phyloP scores from a whole-genome alignment of 768 basidiomycete genomes.

The Chiua virens region DNA sequence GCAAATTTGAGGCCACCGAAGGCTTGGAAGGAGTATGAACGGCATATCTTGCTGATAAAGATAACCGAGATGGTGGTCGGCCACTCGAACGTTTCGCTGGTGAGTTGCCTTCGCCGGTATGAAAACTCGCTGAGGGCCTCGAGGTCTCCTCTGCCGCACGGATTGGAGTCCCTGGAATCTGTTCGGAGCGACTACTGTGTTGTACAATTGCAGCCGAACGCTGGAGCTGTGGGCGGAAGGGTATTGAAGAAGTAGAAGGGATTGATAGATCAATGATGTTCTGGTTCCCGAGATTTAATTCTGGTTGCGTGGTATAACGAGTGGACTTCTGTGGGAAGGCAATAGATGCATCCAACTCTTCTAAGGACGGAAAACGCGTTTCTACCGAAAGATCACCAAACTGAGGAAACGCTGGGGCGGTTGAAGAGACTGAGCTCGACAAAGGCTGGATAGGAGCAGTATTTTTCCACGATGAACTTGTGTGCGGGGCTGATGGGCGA shows the following conservation, averaged over 20 bases:
- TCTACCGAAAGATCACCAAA: constrained; percentile 54
- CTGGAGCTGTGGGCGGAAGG: constrained; percentile 20
- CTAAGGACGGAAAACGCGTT: constrained; percentile 83
- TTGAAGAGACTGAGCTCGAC: constrained; percentile 39
- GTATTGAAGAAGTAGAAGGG: constrained; percentile 22
- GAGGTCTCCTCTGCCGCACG: constrained; percentile 34
- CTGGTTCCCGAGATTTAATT: constrained; percentile 11
- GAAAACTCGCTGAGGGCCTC: constrained; percentile 8
- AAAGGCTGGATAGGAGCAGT: constrained; percentile 15
- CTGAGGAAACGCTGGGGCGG: constrained; percentile 33
- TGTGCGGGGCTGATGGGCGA: constrained; percentile 21
- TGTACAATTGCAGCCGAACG: constrained; percentile 16
- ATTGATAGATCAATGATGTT: constrained; percentile 23
- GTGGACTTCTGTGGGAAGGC: constrained; percentile 25
- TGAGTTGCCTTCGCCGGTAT: constrained; percentile 15
- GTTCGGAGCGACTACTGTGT: constrained; percentile 54
- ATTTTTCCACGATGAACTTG: constrained; percentile 20
- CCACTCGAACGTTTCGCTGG: constrained; percentile 16
- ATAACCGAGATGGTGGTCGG: constrained; percentile 38
- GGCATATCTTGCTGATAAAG: constrained; percentile 49
- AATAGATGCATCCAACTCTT: constrained; percentile 71
- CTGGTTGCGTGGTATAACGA: constrained; percentile 16
- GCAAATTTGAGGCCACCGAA: constrained; percentile 13
- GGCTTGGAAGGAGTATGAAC: constrained; percentile 49
- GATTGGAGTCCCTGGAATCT: constrained; percentile 54